A percentile compares a stretch with the other conserved stretches of the same genome.
Conservation (phyloP, 108 stramenopile species). For the Skeletonema marinoi region DNA sequence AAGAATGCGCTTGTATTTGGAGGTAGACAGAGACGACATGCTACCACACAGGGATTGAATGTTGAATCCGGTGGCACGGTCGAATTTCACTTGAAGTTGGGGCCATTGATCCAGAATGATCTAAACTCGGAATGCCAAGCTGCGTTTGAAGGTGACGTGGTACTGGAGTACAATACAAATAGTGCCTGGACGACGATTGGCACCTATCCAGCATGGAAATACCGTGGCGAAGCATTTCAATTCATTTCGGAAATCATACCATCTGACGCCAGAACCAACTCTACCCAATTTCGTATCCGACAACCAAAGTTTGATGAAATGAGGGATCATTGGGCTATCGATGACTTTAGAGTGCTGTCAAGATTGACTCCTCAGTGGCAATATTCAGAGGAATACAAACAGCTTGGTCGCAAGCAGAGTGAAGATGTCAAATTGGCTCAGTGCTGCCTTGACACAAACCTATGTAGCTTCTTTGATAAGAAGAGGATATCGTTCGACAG, state of each 20-base stretch:
- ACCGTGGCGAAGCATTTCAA: slow-evolving; percentile 21
- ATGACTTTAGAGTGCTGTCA: slow-evolving; percentile 37
- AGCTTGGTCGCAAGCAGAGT: not conserved
- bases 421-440: slow-evolving; percentile 4
- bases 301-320: slow-evolving; percentile 28
- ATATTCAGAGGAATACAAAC: slow-evolving; percentile 17
- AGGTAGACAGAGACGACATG: slow-evolving; percentile 28
- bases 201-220: slow-evolving; percentile 33
- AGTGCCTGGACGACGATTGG: slow-evolving; percentile 17
- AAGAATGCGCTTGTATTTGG: slow-evolving; percentile 40
- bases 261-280: slow-evolving; percentile 18
- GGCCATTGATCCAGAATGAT: slow-evolving; percentile 14
- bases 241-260: slow-evolving; percentile 36
- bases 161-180: slow-evolving; percentile 26
- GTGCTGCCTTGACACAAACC: slow-evolving; percentile 33
- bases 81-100: slow-evolving; percentile 45
- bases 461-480: slow-evolving; percentile 38
- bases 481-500: slow-evolving; percentile 17
- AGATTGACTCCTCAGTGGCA: slow-evolving; percentile 24
- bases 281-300: slow-evolving; percentile 32
- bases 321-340: slow-evolving; percentile 44
- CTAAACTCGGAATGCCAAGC: slow-evolving; percentile 23
- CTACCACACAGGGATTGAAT: slow-evolving; percentile 21
- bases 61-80: slow-evolving; percentile 33
- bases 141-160: slow-evolving; percentile 33